Conservation (phyloP, 2,329 filamentous ascomycete species). For the Arthrobotrys sinensis region DNA sequence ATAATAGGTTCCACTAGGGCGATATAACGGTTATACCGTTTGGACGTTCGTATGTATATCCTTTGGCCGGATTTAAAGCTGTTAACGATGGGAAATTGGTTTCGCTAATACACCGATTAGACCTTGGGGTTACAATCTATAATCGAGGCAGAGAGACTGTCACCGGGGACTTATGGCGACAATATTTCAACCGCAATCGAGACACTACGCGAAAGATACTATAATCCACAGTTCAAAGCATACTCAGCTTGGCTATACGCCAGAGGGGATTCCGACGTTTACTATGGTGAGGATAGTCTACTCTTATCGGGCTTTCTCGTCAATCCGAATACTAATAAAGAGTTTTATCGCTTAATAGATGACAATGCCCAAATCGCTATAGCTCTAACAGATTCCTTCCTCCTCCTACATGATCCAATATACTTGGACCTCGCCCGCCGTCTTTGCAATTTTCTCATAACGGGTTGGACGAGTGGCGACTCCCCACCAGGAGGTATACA, state of each 20-base stretch:
- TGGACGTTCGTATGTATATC: constrained; percentile 56
- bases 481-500: constrained; percentile 53
- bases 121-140: constrained; percentile 52
- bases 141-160: constrained; percentile 52
- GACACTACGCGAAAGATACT: constrained; percentile 56
- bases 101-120: constrained; percentile 10
- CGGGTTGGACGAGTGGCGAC: constrained; percentile 42
- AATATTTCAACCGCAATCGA: constrained; percentile 50
- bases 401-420: constrained; percentile 43
- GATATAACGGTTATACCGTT: constrained; percentile 58
- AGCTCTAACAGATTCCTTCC: constrained; percentile 39
- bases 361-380: constrained; percentile 59
- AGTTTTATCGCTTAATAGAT: background rate
- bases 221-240: constrained; percentile 53
- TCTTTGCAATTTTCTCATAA: constrained; percentile 54
- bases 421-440: constrained; percentile 53
- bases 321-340: background rate
- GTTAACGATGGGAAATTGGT: no score
- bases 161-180: constrained; percentile 42
- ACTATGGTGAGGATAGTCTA: constrained; percentile 33
- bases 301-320: background rate
- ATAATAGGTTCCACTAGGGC: constrained; percentile 45
- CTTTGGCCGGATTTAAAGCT: no score
- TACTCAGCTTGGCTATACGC: constrained; percentile 57
- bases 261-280: constrained; percentile 51